Evolutionary conservation across 2,329 filamentous ascomycete species (phyloP), one percentile per base, ranked within the genome.

Genomic region (Talaromyces sp.): DNA sequence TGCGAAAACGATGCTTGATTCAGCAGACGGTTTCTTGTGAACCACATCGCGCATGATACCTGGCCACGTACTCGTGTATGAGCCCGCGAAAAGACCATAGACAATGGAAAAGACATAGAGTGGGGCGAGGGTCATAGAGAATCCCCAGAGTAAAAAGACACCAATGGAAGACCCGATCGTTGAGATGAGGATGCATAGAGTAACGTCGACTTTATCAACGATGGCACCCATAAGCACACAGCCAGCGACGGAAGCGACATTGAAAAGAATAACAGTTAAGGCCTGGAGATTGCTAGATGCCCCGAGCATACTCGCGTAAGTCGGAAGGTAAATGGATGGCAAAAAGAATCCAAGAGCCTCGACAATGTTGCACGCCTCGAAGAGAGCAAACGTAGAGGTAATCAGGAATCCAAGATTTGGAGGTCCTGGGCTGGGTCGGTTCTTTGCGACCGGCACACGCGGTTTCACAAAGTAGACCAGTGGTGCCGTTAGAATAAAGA

Each of bases 1-100:
- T 1, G 73, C 76, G 55, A 80, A 77, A 1, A 80, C 69, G 60
- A 80, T 75, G 3, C 76, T 74, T 11, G 75, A 69, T 41, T 81
- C 78, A 1, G 71, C 67, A 10, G 55, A 56, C 1, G 56, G 54
- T 7, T 70, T 65, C 46, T 67, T 70, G 45, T 67, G 63, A 45
- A 69, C 65, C 4, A 75, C 73, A 39, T 75, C 68, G 13, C 67
- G 70, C 45, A 79, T 71, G 35, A 78, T 75, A 4, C 72, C 73
- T 20, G 74, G 70, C 71, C 75, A 79, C 7, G 70, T 65, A 11
- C 64, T 62, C 7, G 70, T 74, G 47, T 70, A 76, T 1, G 72
- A 74, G 2, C 71, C 70, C 0, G 69, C 74, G 39, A 76, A 77
- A 52, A 76, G 69, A 17, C 75, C 75, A 52, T 77, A 78, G 0